Evolutionary conservation across 345 rosid genomes (phyloP), one percentile per base, ranked within the genome.

Genomic region (Adansonia digitata): DNA sequence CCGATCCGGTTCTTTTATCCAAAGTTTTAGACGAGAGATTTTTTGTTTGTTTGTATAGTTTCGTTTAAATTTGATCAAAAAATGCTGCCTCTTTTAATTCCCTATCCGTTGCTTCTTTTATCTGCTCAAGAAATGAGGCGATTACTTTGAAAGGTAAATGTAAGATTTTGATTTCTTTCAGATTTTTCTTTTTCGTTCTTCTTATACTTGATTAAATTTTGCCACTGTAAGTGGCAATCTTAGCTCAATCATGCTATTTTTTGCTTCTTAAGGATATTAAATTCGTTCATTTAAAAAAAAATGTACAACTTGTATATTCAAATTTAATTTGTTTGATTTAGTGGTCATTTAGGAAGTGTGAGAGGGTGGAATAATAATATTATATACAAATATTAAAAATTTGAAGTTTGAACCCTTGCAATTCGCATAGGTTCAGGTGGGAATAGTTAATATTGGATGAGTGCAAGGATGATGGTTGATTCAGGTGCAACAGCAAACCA

Each of bases 381-480:
- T 52, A 5, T 5, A n/a, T 55, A 22, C 15, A 17, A 24, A 68
- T 3, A 22, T 26, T 39, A 39, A 37, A 71, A 37, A n/a, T 42
- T 71, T 49, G 7, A 6, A 15, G 14, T 43, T 66, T 24, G 26
- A 66, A 45, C 6, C 10, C 4, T 26, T 40, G 4, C 59, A 12
- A 10, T 53, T 1, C 7, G 24, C 26, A 27, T 27, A 26, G 62
- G 35, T 57, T 26, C 17, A 24, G 35, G 15, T 57, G 26, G 81
- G 84, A 79, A 78, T 24, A 64, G 77, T 62, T 72, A 78, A 24
- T 75, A 78, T 69, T 51, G 67, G 57, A 69, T 72, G 7, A 74
- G 75, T 48, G 34, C 69, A 39, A 93, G 78, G 80, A 92, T 93
- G 95, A 93, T 93, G 98, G 90, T 92, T 35, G 97, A 91, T 88